Evolutionary conservation across 2,329 filamentous ascomycete species (phyloP), one percentile per base, ranked within the genome.

Genomic region (Lasiodiplodia hormozganensis): DNA sequence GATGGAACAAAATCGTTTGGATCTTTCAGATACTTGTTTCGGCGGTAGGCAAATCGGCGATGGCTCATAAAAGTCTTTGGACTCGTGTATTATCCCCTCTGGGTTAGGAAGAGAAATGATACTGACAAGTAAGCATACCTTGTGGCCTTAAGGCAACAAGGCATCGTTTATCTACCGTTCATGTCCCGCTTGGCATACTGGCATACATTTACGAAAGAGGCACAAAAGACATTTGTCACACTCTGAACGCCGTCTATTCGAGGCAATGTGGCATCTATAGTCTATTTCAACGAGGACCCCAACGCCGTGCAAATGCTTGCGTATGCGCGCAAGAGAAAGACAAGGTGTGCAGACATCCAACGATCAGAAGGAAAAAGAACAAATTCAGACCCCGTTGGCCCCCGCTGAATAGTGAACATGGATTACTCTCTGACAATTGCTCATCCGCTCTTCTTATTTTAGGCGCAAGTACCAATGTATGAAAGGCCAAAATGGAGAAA

Each of bases 271-370:
- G 60, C 47, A 16, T 64, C 60, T 64, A 67, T 56, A 11, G 11
- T 67, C 54, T 67, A 67, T 53, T 36, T 34, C 21, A 64, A 34
- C 60, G 60, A 47, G 60, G 60, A 49, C 40, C 65, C 54, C 18
- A 67, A 67, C 65, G 65, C 65, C 65, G 21, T 67, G 65, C 65
- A 67, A 67, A 60, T 58, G 65, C 65, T 64, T 38, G 47, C 60
- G 25, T 7, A 64, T 64, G 31, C 60, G 34, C 11, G 60, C 43
- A 34, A 64, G 14, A 21, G 16, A 36, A 31, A 49, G 21, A 6
- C 8, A 4, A 62, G 23, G 36, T 36, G 28, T 18, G 16, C 11
- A 16, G 11, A 54, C 10, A 65, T 31, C 28, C 31, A 54, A 47
- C 14, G 40, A 28, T 47, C 60, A 43, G 51, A 62, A 54, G n/a